Evolutionary conservation across 2,329 filamentous ascomycete genomes (phyloP).

Genomic region (Microdochium nivale): DNA sequence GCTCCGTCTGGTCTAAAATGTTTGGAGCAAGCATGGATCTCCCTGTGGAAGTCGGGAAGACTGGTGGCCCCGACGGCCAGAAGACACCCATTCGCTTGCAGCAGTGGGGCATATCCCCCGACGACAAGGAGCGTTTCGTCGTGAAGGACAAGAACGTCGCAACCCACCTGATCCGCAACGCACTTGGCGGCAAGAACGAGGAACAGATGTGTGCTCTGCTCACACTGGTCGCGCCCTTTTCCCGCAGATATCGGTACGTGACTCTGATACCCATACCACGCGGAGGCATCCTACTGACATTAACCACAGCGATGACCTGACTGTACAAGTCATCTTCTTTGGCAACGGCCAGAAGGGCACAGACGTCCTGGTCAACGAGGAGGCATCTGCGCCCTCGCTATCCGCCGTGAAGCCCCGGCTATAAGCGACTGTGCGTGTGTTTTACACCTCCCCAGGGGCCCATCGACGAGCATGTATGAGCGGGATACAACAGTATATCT

Average conservation of each 20-base stretch:
- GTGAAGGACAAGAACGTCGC: constrained; percentile 94
- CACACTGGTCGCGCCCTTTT: constrained; percentile 86
- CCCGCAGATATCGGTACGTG: constrained; percentile 75
- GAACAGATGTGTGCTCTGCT: constrained; percentile 91
- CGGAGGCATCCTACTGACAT: background rate
- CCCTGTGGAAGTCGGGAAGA: constrained; percentile 63
- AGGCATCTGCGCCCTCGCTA: constrained; percentile 61
- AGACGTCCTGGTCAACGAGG: constrained; percentile 73
- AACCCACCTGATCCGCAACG: constrained; percentile 91
- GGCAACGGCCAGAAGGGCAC: constrained; percentile 71
- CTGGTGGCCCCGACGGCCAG: constrained; percentile 54
- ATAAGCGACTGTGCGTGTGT: constrained; percentile 5
- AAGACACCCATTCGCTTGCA: constrained; percentile 79
- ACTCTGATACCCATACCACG: background rate
- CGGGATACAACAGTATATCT: background rate
- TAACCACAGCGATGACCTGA: constrained; percentile 73
- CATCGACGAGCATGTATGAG: background rate
- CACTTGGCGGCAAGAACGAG: constrained; percentile 82
- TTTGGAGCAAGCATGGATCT: constrained; percentile 51
- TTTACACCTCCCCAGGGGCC: too few species aligned
- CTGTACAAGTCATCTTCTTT: constrained; percentile 98
- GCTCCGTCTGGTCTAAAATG: constrained; percentile 58
- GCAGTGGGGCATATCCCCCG: constrained; percentile 79
- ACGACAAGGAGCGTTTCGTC: constrained; percentile 73
- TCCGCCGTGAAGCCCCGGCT: constrained; percentile 22